These are phyloP conservation scores for Cladophialophora carrionii DNA, from an alignment of 2,329 filamentous ascomycete species.

Conservation along the genomic window DNA sequence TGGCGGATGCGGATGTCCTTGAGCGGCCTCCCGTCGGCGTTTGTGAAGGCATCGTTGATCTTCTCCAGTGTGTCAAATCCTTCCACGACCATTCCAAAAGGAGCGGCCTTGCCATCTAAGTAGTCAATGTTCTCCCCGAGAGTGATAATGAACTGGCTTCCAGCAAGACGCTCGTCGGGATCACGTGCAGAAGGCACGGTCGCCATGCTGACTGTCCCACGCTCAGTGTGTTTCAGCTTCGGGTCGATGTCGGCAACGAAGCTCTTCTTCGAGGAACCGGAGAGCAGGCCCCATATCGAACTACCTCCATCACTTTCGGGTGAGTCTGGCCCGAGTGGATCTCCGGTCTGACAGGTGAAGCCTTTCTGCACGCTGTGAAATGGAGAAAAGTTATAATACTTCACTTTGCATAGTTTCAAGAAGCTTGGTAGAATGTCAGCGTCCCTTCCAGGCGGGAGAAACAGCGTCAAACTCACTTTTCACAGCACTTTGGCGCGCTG, in stretches of 20 bases:
- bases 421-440: slow-evolving; percentile 64
- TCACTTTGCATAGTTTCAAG: slow-evolving; percentile 96
- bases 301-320: slow-evolving; percentile 86
- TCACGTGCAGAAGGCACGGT: slow-evolving; percentile 76
- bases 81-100: slow-evolving; percentile 94
- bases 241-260: slow-evolving; percentile 84
- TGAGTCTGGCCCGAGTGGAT: slow-evolving; percentile 85
- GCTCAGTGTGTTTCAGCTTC: slow-evolving; percentile 84
- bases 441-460: slow-evolving; percentile 30
- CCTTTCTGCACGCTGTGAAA: slow-evolving; percentile 89
- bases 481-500: slow-evolving; percentile 85
- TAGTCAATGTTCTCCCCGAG: slow-evolving; percentile 87
- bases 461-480: slow-evolving; percentile 72
- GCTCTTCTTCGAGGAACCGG: slow-evolving; percentile 70
- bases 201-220: slow-evolving; percentile 97
- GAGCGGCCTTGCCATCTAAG: slow-evolving; percentile 87
- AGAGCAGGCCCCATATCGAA: slow-evolving; percentile 85
- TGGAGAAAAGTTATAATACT: slow-evolving; percentile 98
- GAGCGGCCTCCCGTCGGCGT: slow-evolving; percentile 81
- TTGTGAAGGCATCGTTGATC: slow-evolving; percentile 86
- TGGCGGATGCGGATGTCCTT: slow-evolving; percentile 96
- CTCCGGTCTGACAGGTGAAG: slow-evolving; percentile 95
- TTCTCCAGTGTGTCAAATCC: slow-evolving; percentile 93
- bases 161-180: slow-evolving; percentile 79
- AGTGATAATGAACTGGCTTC: slow-evolving; percentile 92